These are phyloP conservation scores for Polyporus tsugae DNA, from an alignment of 1,284 basidiomycete species.

Conservation along the genomic window DNA sequence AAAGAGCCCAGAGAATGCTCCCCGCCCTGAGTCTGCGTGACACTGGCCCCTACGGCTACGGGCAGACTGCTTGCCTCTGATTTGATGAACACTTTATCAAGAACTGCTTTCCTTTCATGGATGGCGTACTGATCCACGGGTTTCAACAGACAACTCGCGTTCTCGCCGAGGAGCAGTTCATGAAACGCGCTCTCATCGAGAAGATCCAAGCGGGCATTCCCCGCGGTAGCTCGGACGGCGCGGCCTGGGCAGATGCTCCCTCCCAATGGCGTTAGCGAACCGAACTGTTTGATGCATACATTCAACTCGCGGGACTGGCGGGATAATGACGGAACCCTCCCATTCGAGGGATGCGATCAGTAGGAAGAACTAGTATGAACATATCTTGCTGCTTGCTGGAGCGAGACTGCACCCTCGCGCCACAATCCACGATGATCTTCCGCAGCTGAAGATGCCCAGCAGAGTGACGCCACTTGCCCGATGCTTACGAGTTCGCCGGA, in stretches of 20 bases:
- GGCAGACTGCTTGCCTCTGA: not conserved
- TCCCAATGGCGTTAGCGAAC: constrained; percentile 34
- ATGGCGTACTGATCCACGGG: not conserved
- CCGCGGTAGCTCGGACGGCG: constrained; percentile 47
- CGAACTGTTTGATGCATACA: not conserved
- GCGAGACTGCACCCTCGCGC: not conserved
- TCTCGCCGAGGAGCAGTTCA: constrained; percentile 94
- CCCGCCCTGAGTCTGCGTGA: constrained; percentile 23
- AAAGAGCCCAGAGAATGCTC: not conserved
- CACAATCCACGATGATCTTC: not conserved
- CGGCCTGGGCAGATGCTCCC: constrained; percentile 28
- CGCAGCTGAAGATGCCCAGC: not conserved
- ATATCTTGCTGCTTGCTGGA: not conserved
- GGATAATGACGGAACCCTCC: not conserved
- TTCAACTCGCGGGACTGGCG: not conserved
- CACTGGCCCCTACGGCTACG: constrained; percentile 30
- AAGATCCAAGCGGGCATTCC: constrained; percentile 82
- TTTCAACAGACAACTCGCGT: constrained; percentile 82
- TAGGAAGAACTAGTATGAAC: constrained; percentile 3
- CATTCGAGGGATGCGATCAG: not conserved
- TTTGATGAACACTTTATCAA: not conserved
- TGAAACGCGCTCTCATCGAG: constrained; percentile 90
- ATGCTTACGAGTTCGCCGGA: not conserved
- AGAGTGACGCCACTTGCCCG: not conserved
- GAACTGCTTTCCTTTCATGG: not conserved